Percentiles rank a stretch among this genome's conserved stretches.
phyloP scores from a whole-genome alignment of 2,329 filamentous ascomycete genomes.

The Colletotrichum chlorophyti region DNA sequence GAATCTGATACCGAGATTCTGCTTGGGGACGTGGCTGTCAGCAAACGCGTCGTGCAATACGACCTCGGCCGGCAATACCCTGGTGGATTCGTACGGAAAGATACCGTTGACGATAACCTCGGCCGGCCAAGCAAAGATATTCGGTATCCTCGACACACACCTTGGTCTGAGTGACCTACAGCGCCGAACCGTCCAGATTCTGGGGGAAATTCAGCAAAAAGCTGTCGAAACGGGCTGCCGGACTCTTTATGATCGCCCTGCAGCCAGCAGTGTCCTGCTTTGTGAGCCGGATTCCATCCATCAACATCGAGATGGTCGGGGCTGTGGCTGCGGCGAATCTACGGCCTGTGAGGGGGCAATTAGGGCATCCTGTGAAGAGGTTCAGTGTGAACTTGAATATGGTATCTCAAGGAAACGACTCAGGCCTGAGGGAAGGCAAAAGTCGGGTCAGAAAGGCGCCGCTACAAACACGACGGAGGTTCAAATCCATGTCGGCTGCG shows the following conservation, averaged over 20 bases:
- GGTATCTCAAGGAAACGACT: constrained; percentile 18
- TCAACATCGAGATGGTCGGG: constrained; percentile 32
- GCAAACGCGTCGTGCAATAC: constrained; percentile 31
- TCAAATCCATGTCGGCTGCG: constrained; percentile 18
- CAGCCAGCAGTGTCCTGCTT: constrained; percentile 34
- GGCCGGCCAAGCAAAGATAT: constrained; percentile 32
- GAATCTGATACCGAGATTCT: constrained; percentile 22
- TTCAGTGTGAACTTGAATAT: constrained; percentile 35
- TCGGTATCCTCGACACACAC: constrained; percentile 32
- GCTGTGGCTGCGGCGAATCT: constrained; percentile 4
- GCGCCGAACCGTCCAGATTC: not conserved
- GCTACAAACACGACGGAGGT: not conserved
- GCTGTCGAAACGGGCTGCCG: constrained; percentile 14
- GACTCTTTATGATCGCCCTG: constrained; percentile 34
- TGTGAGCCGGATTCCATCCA: constrained; percentile 37
- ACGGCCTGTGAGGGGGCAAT: constrained; percentile 33
- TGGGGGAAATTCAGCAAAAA: constrained; percentile 30
- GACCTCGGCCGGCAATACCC: constrained; percentile 32
- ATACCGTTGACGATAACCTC: constrained; percentile 25
- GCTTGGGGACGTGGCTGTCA: constrained; percentile 42
- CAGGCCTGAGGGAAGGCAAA: constrained; percentile 1
- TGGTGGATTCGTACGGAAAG: constrained; percentile 28
- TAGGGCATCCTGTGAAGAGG: constrained; percentile 32
- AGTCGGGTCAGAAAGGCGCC: not conserved
- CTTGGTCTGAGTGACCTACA: constrained; percentile 24